Evolutionary conservation across 2,329 filamentous ascomycete species (phyloP), one percentile per base, ranked within the genome.

Genomic region (Fusarium mexicanum): DNA sequence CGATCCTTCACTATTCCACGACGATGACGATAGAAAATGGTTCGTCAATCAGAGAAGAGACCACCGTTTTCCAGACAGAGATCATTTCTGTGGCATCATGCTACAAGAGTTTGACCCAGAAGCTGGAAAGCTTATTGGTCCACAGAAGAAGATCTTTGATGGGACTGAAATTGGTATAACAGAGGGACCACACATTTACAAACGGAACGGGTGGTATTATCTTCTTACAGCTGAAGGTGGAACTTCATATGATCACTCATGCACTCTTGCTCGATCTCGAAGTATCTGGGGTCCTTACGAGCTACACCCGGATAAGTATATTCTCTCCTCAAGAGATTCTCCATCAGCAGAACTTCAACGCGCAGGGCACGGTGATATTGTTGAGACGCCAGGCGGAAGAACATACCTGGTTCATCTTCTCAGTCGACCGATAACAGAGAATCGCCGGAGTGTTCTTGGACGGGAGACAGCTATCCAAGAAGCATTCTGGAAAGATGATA

Each of bases 231-330:
- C 89, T 6, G 88, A 90, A 77, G 89, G 88, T 37, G 89, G 89
- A 11, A 91, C 89, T 2, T 90, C 86, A 14, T 89, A 88, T 71
- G 84, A 88, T 4, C 91, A 93, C 76, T 87, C 89, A 5, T 88
- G 87, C 76, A 92, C 90, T 37, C 85, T 92, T 10, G 82, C 90
- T 71, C 84, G 87, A 57, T 83, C 86, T n/a, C 77, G 83, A 64
- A 72, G 86, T 78, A 78, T 90, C 64, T 88, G 88, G 83, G 91
- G 91, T 0, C 90, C 90, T 0, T 93, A 91, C 80, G 87, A 91
- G 73, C 79, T 85, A 3, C 89, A 90, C 44, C 89, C 90, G 0
- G 80, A 87, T 48, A 88, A 89, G 62, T 84, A 90, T 51, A 84
- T 92, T 41, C 81, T 91, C 51, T 87, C 86, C 0, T 84, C 86